Evolutionary conservation across 352 stramenopile species (phyloP), one percentile per base, ranked within the genome.

Genomic region (Phytophthora hybrid): DNA sequence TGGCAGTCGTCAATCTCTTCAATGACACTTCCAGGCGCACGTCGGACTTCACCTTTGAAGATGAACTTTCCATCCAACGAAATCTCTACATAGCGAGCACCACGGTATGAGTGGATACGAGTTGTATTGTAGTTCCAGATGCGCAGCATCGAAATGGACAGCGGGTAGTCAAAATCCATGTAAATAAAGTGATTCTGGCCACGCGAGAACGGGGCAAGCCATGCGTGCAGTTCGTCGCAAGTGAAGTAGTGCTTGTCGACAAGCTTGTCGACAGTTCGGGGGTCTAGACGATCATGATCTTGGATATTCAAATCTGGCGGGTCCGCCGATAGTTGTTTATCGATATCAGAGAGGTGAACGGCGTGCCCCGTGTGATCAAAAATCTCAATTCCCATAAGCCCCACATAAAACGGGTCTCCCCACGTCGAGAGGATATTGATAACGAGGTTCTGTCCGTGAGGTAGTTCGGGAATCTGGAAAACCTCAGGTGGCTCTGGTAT

Each of bases 341-440:
- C 80, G 44, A 85, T 63, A 55, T 93, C 79, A 4, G 73, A 82
- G 21, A 97, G 63, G 41, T 83, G 56, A 11, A 97, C 72, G 0
- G 74, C 77, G 52, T 93, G 80, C 8, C 93, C 93, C 0, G 80
- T 87, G 63, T 93, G 84, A 51, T 97, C 91, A 63, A 97, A 98
- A 26, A 97, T 55, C 59, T 98, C 93, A 23, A 98, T 81, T 13
- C 93, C 93, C 78, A 93, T 97, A 23, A 98, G 82, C 0, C 93
- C 93, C 2, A 98, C 87, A 69, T 98, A 98, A 71, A 97, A 94
- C 7, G 90, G 87, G 76, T 98, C 93, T 9, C 93, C 93, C 90
- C 91, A 97, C 8, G 93, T 98, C 4, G 82, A 92, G 26, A 97
- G 58, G 16, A 97, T 93, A 54, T 96, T 91, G 32, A 97, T 73